Percentiles rank a stretch among this genome's conserved stretches.
phyloP scores from a whole-genome alignment of 2,329 filamentous ascomycete species.

The Blumeria hordei region DNA sequence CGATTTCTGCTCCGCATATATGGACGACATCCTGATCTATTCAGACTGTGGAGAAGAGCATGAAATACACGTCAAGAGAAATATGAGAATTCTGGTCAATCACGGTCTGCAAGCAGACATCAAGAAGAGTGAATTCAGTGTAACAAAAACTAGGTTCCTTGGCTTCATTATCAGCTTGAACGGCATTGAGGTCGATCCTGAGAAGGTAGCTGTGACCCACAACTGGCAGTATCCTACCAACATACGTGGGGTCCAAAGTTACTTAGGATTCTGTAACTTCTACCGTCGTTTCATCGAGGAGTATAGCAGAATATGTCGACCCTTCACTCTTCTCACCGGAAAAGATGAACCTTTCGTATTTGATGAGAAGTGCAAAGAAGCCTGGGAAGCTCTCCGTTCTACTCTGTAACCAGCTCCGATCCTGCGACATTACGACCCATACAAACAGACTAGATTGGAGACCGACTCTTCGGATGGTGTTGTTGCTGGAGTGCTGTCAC shows the following conservation, averaged over 20 bases:
- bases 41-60: background rate
- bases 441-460: background rate
- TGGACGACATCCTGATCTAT: conserved; percentile 2
- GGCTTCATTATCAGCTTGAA: background rate
- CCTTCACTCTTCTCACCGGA: background rate
- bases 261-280: background rate
- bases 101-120: background rate
- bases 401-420: background rate
- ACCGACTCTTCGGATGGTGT: background rate
- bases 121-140: background rate
- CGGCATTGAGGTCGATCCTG: background rate
- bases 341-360: background rate
- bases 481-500: background rate
- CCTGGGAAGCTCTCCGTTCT: background rate
- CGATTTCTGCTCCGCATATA: background rate
- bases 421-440: background rate
- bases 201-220: background rate
- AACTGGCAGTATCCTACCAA: background rate
- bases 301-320: background rate
- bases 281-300: background rate
- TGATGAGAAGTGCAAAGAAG: background rate
- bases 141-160: background rate
- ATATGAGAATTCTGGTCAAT: background rate
- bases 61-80: background rate
- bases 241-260: background rate